A percentile compares a stretch with the other conserved stretches of the same genome.
Conservation (phyloP, 371 early-diverging fungal genomes). For the Mortierella sp. region DNA sequence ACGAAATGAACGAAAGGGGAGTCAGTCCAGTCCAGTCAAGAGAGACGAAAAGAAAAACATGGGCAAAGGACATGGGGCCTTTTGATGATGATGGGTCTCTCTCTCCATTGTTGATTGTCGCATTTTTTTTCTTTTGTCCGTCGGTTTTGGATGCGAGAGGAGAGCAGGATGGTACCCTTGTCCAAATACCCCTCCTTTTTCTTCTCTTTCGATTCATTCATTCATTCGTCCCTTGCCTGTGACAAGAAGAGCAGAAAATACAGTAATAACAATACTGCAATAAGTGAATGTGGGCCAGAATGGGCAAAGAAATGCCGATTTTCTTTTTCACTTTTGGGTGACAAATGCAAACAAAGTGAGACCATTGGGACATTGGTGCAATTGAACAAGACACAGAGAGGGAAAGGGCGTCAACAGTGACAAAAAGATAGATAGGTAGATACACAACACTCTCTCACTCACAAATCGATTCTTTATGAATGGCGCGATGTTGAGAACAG, state of each 20-base stretch:
- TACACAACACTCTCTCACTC: not conserved
- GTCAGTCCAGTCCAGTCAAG: not conserved
- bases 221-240: not conserved
- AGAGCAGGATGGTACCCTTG: not conserved
- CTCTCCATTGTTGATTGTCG: not conserved
- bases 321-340: not conserved
- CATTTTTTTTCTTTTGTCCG: not conserved
- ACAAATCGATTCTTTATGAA: not conserved
- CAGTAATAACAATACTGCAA: too few relatives aligned
- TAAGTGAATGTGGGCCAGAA: not conserved
- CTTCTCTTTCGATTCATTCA: not conserved
- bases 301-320: conserved; percentile 11
- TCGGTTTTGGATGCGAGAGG: conserved; percentile 12
- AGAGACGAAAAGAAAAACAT: not conserved
- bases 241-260: not conserved
- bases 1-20: not conserved
- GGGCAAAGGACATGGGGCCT: not conserved
- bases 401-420: not conserved
- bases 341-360: conserved; percentile 10
- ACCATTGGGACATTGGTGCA: conserved; percentile 10
- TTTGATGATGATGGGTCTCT: not conserved
- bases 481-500: not conserved
- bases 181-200: not conserved
- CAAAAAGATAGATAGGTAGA: not conserved
- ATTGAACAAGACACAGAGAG: not conserved